Evolutionary conservation across 176 grass and related monocot species (phyloP), one percentile per base, ranked within the genome.

Genomic region (Oryza longistaminata): DNA sequence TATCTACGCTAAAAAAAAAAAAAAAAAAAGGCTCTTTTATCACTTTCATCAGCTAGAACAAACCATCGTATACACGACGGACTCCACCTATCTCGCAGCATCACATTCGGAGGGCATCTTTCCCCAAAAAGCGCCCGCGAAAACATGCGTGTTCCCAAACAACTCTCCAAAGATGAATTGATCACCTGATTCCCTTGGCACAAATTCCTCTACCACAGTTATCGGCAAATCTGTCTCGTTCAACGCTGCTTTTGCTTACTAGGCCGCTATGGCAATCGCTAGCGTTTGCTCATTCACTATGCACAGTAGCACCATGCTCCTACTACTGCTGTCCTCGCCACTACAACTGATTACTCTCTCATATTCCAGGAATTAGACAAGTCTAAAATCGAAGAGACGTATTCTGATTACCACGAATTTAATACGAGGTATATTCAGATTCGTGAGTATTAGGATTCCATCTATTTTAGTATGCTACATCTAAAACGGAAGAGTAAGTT

Each of bases 381-480:
- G n/a, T 3, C 2, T 31, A 31, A 2, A 31, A 31, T 31, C 2
- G 2, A 0, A 31, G 29, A 2, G 29, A 31, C 0, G 2, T 31
- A 31, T 3, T 0, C 0, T 31, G 2, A 2, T n/a, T 31, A 31
- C 0, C 3, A 31, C 2, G 29, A 31, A 31, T 27, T 27, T 27
- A 0, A 27, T 27, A 27, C 2, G 27, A 0, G 27, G 0, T 31
- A 31, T 31, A 31, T 31, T 0, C 29, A 31, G 2, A 31, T 31
- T 31, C 29, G 2, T 31, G n/a, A 3, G 0, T 29, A 29, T 0
- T 29, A 29, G 0, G 1, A 2, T 31, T 31, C 0, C 29, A 31
- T 31, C 2, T 3, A 3, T 31, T 31, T 31, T 31, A 31, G 2
- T 0, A 31, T 3, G 29, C 29, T 31, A 31, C 2, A 31, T 31